A percentile compares a stretch with the other conserved stretches of the same genome.
Conservation (phyloP, 129 eudicot genomes). For the Flaveria linearis region DNA sequence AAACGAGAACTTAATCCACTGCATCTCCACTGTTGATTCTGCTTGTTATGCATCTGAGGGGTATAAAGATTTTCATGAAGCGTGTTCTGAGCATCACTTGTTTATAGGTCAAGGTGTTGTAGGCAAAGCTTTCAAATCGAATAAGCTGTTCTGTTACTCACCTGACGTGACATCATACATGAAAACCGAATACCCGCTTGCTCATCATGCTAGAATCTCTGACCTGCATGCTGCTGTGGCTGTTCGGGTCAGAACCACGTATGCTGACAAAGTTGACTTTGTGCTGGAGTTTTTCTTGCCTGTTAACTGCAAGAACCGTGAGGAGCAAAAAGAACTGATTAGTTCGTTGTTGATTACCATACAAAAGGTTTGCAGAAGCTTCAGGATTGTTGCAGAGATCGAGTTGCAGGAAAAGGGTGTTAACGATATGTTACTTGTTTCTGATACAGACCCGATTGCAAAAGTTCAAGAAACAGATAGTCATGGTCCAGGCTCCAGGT, state of each 20-base stretch:
- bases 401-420: conserved; percentile 69
- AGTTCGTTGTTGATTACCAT: conserved; percentile 55
- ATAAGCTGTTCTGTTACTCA: conserved; percentile 62
- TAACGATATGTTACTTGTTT: conserved; percentile 25
- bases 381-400: conserved; percentile 59
- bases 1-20: conserved; percentile 56
- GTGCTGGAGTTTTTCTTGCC: conserved; percentile 95
- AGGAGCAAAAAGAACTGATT: conserved; percentile 59
- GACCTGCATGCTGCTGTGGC: conserved; percentile 83
- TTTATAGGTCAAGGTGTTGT: conserved; percentile 84
- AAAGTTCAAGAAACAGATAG: conserved; percentile 27
- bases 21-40: conserved; percentile 75
- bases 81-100: conserved; percentile 91
- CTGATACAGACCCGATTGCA: conserved; percentile 26
- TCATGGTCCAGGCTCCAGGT: neutral
- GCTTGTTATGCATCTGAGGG: conserved; percentile 59
- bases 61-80: conserved; percentile 66
- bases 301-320: conserved; percentile 46
- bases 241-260: conserved; percentile 68
- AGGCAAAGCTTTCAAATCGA: conserved; percentile 69
- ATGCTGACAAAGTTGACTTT: conserved; percentile 60
- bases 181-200: conserved; percentile 83
- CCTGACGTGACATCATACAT: conserved; percentile 62
- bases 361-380: conserved; percentile 59
- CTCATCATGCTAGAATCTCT: conserved; percentile 82